These are phyloP conservation scores for Phaeotremella skinneri DNA, from an alignment of 768 basidiomycete species.

Conservation along the genomic window DNA sequence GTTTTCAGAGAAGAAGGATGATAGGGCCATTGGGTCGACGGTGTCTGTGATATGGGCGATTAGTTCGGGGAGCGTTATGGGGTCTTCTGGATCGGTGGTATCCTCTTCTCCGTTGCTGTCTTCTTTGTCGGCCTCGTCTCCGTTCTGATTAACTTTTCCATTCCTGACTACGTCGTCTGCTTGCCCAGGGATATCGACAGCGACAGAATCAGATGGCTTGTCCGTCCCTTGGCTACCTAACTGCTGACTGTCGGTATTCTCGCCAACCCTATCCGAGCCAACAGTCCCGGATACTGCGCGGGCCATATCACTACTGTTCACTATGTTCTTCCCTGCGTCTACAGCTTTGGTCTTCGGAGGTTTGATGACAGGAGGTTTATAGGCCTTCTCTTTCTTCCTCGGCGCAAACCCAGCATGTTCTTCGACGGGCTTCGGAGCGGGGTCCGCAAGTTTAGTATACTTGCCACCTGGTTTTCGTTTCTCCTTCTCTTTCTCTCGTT, in stretches of 20 bases:
- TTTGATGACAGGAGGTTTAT: slow-evolving; percentile 9
- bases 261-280: neutral
- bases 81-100: neutral
- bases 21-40: neutral
- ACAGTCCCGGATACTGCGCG: neutral
- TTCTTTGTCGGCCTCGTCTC: too few species aligned
- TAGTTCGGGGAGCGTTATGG: neutral
- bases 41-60: slow-evolving; percentile 5
- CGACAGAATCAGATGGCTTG: too few species aligned
- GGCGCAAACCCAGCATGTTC: slow-evolving; percentile 9
- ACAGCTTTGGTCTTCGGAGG: neutral
- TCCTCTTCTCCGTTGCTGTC: neutral
- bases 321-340: neutral
- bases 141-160: too few species aligned
- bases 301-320: neutral
- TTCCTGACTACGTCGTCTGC: too few species aligned
- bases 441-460: slow-evolving; percentile 2
- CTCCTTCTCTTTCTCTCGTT: slow-evolving; percentile 4
- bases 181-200: too few species aligned
- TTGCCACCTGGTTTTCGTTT: slow-evolving; percentile 6
- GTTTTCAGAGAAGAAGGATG: neutral
- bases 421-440: slow-evolving; percentile 1
- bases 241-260: neutral
- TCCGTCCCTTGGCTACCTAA: too few species aligned
- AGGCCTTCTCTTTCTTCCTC: slow-evolving; percentile 12